Base-by-base conservation (phyloP, 228 moss, liverwort and hornwort species). In the Sphagnum fallax region DNA sequence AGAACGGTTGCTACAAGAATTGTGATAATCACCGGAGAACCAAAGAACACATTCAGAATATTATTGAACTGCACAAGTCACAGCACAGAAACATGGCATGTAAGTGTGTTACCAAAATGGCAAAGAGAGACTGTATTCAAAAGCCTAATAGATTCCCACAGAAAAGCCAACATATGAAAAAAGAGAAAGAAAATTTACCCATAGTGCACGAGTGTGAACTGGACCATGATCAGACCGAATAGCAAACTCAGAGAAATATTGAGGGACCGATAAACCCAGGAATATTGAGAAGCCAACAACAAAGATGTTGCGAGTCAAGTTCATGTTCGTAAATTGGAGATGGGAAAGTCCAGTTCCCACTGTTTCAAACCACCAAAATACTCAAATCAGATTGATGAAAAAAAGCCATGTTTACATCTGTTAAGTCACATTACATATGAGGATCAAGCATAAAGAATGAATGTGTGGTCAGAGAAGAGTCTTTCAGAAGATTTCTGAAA, bases 291-390 rank as follows among this genome's bases (percentile, higher is more conserved):
- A 78, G 60, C 87, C 87, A 1, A 87, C 78, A 5, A 87, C 78
- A 0, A 87, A 87, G 47, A 87, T 83, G 66, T 87, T 87, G 5
- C 87, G 83, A 0, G 76, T 78, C 76, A 76, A 49, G 78, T 87
- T 87, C 87, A 87, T 81, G 60, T 87, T 87, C 0, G 78, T 83
- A 7, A 87, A 87, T 18, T 87, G 87, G 51, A 87, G 64, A 48
- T 69, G 64, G 0, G 87, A 87, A 60, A 87, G 78, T 70, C 87
- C 87, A 6, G 87, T 87, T n/a, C 87, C 87, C 57, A 64, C 87
- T 87, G 80, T 74, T 8, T 14, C 65, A 48, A 50, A 13, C 9
- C 55, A 55, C 55, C 9, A 55, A 8, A 55, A 8, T 55, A 8
- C 55, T 8, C 12, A 8, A 8, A 55, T 55, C 55, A 55, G 55